phyloP scores from a whole-genome alignment of 2,329 filamentous ascomycete genomes.

The Aciculosporium take region DNA sequence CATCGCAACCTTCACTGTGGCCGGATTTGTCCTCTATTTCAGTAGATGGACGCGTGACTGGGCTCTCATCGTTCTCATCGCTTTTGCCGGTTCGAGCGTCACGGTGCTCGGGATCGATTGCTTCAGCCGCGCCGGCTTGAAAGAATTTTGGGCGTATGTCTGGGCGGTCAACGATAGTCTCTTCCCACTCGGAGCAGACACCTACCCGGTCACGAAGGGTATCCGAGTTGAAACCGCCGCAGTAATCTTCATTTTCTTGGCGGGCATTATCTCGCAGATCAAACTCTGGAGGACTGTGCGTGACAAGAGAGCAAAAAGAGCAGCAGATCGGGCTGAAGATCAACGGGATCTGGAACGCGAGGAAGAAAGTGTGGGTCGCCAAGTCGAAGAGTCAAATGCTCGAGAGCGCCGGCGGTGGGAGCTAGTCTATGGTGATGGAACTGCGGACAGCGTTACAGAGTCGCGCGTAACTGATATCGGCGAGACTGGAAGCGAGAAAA shows the following conservation, averaged over 20 bases:
- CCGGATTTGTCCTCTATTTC: slow-evolving; percentile 60
- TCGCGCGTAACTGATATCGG: slow-evolving; percentile 38
- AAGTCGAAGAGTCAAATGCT: slow-evolving; percentile 47
- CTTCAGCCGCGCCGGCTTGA: slow-evolving; percentile 76
- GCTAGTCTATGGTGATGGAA: slow-evolving; percentile 53
- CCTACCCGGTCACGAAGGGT: slow-evolving; percentile 74
- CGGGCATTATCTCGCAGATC: slow-evolving; percentile 72
- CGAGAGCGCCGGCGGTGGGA: slow-evolving; percentile 62
- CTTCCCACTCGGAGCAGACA: slow-evolving; percentile 62
- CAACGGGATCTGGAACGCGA: slow-evolving; percentile 43
- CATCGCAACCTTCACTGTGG: slow-evolving; percentile 57
- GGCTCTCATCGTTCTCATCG: slow-evolving; percentile 59
- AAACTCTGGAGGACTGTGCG: slow-evolving; percentile 74
- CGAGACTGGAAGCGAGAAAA: slow-evolving; percentile 34
- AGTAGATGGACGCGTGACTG: slow-evolving; percentile 66
- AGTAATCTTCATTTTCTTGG: slow-evolving; percentile 57
- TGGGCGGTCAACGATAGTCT: slow-evolving; percentile 70
- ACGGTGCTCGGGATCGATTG: slow-evolving; percentile 79
- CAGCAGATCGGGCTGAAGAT: slow-evolving; percentile 33
- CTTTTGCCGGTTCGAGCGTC: slow-evolving; percentile 70
- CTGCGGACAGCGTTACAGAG: slow-evolving; percentile 17
- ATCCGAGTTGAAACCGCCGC: slow-evolving; percentile 75
- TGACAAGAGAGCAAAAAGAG: slow-evolving; percentile 41
- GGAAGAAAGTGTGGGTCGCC: slow-evolving; percentile 56
- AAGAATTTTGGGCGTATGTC: slow-evolving; percentile 91